Conservation (phyloP, 2,329 filamentous ascomycete genomes). For the Aspergillus caelatus region DNA sequence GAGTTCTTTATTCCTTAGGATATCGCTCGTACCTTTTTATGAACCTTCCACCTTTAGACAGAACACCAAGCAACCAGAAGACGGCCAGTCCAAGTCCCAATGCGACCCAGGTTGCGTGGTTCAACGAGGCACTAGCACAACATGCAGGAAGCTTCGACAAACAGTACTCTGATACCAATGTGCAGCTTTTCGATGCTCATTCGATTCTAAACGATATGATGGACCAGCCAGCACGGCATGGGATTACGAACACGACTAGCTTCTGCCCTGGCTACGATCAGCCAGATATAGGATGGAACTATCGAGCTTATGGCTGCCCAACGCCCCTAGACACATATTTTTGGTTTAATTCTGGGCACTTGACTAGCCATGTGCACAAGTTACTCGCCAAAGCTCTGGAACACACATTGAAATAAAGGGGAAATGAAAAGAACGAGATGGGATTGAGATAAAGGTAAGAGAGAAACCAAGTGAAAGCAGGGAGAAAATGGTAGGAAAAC, state of each 20-base stretch:
- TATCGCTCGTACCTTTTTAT: slow-evolving; percentile 54
- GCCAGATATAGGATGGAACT: slow-evolving; percentile 48
- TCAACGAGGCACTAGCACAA: slow-evolving; percentile 43
- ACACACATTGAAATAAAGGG: slow-evolving; percentile 17
- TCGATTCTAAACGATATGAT: slow-evolving; percentile 45
- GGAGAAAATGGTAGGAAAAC: background rate
- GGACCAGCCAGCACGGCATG: slow-evolving; percentile 45
- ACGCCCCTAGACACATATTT: slow-evolving; percentile 48
- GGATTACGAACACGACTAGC: slow-evolving; percentile 50
- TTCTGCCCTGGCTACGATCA: slow-evolving; percentile 52
- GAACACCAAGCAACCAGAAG: slow-evolving; percentile 43
- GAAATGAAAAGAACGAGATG: background rate
- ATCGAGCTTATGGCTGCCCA: slow-evolving; percentile 49
- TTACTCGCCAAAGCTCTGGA: slow-evolving; percentile 36
- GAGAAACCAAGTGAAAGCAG: background rate
- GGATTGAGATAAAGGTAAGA: background rate
- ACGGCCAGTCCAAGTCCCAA: slow-evolving; percentile 46
- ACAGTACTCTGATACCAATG: slow-evolving; percentile 35
- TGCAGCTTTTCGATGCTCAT: slow-evolving; percentile 52
- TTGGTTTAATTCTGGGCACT: slow-evolving; percentile 54
- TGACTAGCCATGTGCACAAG: slow-evolving; percentile 47
- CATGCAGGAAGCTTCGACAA: slow-evolving; percentile 40
- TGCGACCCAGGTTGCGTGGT: slow-evolving; percentile 50
- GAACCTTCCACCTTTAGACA: slow-evolving; percentile 56
- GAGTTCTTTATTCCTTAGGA: slow-evolving; percentile 46